A percentile compares a stretch with the other conserved stretches of the same genome.
These are phyloP conservation scores for Rubia balearica DNA, from an alignment of 305 asterid genomes.

Conservation along the genomic window DNA sequence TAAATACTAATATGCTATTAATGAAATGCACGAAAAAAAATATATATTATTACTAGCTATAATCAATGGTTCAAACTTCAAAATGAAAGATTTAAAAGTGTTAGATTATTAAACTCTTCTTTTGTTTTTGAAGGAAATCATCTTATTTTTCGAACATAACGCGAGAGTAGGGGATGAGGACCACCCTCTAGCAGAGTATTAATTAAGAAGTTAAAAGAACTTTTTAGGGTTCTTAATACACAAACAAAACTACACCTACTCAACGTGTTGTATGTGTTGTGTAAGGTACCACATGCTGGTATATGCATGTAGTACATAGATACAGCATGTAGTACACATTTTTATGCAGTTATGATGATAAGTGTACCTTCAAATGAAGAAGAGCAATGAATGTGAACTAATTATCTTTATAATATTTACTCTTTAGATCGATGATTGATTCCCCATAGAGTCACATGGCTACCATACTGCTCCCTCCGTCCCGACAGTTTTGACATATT, in stretches of 20 bases:
- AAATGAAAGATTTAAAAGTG: too few species aligned
- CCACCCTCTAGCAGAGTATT: neutral
- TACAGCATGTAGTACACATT: neutral
- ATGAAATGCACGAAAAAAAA: too few species aligned
- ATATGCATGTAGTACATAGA: too few species aligned
- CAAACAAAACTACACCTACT: constrained; percentile 1
- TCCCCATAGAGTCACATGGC: neutral
- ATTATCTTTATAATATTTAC: neutral
- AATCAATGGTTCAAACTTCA: too few species aligned
- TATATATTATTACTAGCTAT: too few species aligned
- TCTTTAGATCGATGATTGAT: neutral
- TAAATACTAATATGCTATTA: too few species aligned
- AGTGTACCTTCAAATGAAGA: constrained; percentile 3
- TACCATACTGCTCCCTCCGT: too few species aligned
- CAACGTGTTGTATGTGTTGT: neutral
- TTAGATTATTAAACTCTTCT: too few species aligned
- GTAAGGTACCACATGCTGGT: neutral
- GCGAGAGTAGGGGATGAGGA: too few species aligned
- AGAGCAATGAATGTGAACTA: neutral
- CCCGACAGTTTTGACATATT: too few species aligned
- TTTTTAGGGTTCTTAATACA: constrained; percentile 16
- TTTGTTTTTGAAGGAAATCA: too few species aligned
- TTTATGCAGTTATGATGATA: neutral
- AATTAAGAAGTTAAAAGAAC: neutral
- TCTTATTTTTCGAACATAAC: too few species aligned